A percentile compares a stretch with the other conserved stretches of the same genome.
These are phyloP conservation scores for Plasmopara halstedii DNA, from an alignment of 352 stramenopile species.

Conservation along the genomic window DNA sequence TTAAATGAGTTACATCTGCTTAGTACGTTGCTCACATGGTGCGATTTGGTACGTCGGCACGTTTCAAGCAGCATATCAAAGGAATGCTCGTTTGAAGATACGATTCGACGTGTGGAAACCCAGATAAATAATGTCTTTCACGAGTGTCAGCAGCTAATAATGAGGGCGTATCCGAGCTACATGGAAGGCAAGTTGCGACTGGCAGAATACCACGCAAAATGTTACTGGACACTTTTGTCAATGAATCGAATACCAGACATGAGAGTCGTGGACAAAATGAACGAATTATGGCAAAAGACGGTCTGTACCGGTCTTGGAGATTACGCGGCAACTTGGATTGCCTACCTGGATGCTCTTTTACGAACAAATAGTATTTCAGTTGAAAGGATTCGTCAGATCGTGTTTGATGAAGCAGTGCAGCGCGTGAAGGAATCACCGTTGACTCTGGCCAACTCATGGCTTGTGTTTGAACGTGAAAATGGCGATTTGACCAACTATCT, in stretches of 20 bases:
- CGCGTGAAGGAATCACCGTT: constrained; percentile 26
- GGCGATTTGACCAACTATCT: constrained; percentile 31
- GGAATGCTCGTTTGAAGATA: constrained; percentile 4
- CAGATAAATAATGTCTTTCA: constrained; percentile 27
- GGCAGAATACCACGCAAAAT: constrained; percentile 46
- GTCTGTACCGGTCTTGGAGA: constrained; percentile 11
- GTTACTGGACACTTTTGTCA: constrained; percentile 21
- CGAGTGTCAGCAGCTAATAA: constrained; percentile 27
- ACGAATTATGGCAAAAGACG: constrained; percentile 25
- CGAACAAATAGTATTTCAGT: constrained; percentile 15
- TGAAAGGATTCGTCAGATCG: constrained; percentile 17
- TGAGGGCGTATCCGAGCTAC: constrained; percentile 27
- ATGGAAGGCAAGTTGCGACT: constrained; percentile 22
- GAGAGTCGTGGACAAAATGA: constrained; percentile 20
- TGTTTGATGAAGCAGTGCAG: constrained; percentile 35
- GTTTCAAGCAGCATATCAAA: constrained; percentile 4
- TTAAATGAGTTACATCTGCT: constrained; percentile 57
- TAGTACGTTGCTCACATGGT: constrained; percentile 39
- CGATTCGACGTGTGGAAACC: constrained; percentile 10
- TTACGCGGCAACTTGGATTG: constrained; percentile 33
- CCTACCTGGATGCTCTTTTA: constrained; percentile 37
- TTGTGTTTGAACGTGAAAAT: constrained; percentile 49
- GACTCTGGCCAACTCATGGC: constrained; percentile 31
- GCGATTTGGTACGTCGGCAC: constrained; percentile 30
- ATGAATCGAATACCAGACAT: neutral